A percentile compares a stretch with the other conserved stretches of the same genome.
Evolutionary conservation across 2,329 filamentous ascomycete species (phyloP).

Genomic region (Claviceps monticola): DNA sequence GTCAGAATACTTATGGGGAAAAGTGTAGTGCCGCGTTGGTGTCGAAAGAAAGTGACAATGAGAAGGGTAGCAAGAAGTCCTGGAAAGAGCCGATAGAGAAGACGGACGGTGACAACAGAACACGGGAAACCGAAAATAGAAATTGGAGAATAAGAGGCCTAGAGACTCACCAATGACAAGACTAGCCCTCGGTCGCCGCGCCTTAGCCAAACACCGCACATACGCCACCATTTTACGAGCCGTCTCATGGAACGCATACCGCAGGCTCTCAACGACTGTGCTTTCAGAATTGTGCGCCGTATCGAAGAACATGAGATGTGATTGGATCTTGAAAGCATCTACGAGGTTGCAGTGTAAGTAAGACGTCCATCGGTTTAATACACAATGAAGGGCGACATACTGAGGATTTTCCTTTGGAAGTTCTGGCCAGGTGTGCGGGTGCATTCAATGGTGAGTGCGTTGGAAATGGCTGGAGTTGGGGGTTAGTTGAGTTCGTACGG

Average conservation of each 20-base stretch:
- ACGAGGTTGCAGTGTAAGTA: not conserved
- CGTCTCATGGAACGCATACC: conserved; percentile 60
- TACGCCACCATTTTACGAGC: conserved; percentile 63
- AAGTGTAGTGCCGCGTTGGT: not conserved
- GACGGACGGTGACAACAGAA: not conserved
- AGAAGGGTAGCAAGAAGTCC: not conserved
- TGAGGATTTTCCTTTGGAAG: conserved; percentile 68
- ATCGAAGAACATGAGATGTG: conserved; percentile 73
- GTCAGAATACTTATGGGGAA: no score
- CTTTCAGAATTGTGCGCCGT: conserved; percentile 57
- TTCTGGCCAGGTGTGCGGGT: conserved; percentile 57
- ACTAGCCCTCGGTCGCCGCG: conserved; percentile 39
- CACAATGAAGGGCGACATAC: conserved; percentile 24
- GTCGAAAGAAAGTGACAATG: not conserved
- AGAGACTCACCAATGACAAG: conserved; percentile 49
- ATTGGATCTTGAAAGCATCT: conserved; percentile 69
- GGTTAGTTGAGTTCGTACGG: not conserved
- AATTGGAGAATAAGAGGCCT: not conserved
- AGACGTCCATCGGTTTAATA: not conserved
- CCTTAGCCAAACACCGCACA: conserved; percentile 39
- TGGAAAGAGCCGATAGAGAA: not conserved
- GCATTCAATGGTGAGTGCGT: conserved; percentile 69
- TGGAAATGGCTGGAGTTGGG: conserved; percentile 30
- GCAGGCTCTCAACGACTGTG: conserved; percentile 62
- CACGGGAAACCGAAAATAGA: not conserved